Evolutionary conservation across 208 protist genomes (phyloP).

Genomic region (Leishmania arabica): DNA sequence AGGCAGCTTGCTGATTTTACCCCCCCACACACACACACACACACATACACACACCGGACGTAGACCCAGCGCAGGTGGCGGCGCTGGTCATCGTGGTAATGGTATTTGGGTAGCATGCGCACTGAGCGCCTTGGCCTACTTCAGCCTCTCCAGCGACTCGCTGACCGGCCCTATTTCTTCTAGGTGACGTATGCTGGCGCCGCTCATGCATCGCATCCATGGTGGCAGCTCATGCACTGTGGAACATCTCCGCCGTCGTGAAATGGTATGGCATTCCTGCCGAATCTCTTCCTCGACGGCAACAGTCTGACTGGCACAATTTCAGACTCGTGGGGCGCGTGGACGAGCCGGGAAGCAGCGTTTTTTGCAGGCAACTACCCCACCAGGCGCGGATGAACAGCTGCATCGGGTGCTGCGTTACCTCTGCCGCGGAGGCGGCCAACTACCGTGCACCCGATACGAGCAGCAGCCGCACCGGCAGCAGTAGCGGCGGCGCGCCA

Average conservation of each 20-base stretch:
- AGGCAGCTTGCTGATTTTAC: too few species aligned
- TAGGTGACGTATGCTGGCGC: neutral
- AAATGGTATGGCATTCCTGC: neutral
- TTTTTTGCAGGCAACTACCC: neutral
- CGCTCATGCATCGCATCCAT: neutral
- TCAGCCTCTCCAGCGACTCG: slow-evolving; percentile 1
- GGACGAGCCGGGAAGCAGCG: neutral
- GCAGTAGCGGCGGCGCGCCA: neutral
- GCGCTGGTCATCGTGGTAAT: neutral
- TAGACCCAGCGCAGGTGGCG: neutral
- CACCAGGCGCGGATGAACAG: neutral
- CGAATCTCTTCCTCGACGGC: neutral
- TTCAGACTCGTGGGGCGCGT: neutral
- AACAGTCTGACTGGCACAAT: neutral
- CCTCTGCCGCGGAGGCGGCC: too few species aligned
- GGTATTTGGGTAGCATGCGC: neutral
- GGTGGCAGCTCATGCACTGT: neutral
- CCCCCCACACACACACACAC: too few species aligned
- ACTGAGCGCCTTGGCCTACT: too few species aligned
- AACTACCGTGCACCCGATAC: neutral
- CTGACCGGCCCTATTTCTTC: neutral
- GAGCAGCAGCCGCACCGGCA: neutral
- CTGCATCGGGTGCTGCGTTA: neutral
- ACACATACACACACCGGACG: neutral
- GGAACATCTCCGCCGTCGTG: neutral